Evolutionary conservation across 495 filamentous ascomycete species (phyloP).

Genomic region (Extremus antarcticus): DNA sequence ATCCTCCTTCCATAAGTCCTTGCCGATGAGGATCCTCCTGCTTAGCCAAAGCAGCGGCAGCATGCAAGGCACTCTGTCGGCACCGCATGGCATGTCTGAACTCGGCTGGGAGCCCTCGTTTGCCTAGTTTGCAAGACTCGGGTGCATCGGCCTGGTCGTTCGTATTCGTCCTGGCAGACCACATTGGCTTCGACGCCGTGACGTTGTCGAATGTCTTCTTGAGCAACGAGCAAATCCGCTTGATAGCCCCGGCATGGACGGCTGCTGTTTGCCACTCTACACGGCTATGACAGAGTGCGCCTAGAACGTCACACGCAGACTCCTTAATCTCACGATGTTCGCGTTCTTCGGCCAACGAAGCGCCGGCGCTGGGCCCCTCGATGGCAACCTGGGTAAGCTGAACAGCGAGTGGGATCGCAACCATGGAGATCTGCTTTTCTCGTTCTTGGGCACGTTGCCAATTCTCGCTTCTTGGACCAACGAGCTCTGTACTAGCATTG

Average conservation of each 20-base stretch:
- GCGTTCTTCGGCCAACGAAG: neutral
- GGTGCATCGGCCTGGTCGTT: conserved; percentile 4
- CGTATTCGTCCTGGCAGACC: conserved; percentile 22
- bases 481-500: neutral
- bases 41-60: conserved; percentile 64
- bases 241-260: conserved; percentile 65
- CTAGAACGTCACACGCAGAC: conserved; percentile 39
- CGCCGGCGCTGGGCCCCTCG: conserved; percentile 1
- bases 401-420: conserved; percentile 28
- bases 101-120: conserved; percentile 49
- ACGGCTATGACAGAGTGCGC: conserved; percentile 57
- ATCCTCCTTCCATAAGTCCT: conserved; percentile 66
- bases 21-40: conserved; percentile 81
- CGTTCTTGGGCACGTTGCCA: conserved; percentile 46
- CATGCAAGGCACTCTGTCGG: conserved; percentile 66
- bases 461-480: conserved; percentile 38
- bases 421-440: conserved; percentile 25
- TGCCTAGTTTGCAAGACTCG: conserved; percentile 37
- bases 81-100: conserved; percentile 64
- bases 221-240: conserved; percentile 60
- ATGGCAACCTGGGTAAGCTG: conserved; percentile 27
- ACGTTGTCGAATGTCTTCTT: conserved; percentile 54
- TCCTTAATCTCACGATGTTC: conserved; percentile 6
- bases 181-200: conserved; percentile 30
- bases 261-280: conserved; percentile 69